These are phyloP conservation scores for Blepharisma stoltei DNA, from an alignment of 73 alveolate genomes.

Conservation along the genomic window DNA sequence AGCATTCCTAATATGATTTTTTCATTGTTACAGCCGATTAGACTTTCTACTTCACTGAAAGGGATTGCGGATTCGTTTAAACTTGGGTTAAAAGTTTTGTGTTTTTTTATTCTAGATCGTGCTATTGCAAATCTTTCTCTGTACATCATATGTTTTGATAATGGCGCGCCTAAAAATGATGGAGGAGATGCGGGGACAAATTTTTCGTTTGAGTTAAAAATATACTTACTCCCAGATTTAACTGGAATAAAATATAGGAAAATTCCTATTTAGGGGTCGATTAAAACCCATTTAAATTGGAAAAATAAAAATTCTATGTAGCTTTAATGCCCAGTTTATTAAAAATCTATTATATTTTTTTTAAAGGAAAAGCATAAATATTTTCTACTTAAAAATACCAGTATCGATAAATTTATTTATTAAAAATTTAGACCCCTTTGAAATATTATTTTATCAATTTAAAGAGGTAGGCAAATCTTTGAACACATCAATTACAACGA, in stretches of 20 bases:
- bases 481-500: constrained; percentile 17
- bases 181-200: neutral
- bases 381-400: no score
- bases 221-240: no score
- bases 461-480: neutral
- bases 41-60: neutral
- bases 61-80: neutral
- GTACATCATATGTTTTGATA: neutral
- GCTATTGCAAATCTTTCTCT: neutral
- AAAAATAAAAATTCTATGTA: no score
- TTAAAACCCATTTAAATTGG: no score
- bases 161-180: neutral
- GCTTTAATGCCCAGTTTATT: no score
- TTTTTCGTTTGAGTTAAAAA: neutral
- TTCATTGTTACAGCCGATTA: neutral
- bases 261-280: no score
- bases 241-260: no score
- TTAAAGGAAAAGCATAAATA: no score
- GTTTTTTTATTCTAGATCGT: neutral
- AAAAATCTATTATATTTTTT: no score
- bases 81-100: neutral
- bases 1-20: constrained; percentile 5
- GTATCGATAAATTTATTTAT: no score
- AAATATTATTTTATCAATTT: no score
- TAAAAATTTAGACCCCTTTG: no score